A percentile compares a stretch with the other conserved stretches of the same genome.
These are phyloP conservation scores for Nitzschia sp. DNA, from an alignment of 108 stramenopile genomes.

Conservation along the genomic window DNA sequence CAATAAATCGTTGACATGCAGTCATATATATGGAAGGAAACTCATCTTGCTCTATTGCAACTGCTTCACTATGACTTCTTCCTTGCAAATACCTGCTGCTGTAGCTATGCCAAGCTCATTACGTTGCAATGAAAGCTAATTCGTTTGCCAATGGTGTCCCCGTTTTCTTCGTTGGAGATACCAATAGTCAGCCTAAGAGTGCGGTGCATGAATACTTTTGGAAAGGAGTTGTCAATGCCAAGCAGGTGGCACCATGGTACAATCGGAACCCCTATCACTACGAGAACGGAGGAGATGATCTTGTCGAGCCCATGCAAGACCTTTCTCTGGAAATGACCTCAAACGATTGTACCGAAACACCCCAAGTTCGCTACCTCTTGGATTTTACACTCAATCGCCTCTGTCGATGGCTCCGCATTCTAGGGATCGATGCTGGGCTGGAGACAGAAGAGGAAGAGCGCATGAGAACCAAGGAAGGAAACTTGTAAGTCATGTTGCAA, in stretches of 20 bases:
- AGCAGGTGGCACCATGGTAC: constrained; percentile 78
- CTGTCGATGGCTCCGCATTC: constrained; percentile 81
- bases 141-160: constrained; percentile 26
- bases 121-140: constrained; percentile 43
- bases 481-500: too few relatives aligned
- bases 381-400: constrained; percentile 76
- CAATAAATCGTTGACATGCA: neutral
- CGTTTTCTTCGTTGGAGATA: constrained; percentile 74
- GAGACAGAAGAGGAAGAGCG: constrained; percentile 85
- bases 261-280: constrained; percentile 15
- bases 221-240: constrained; percentile 62
- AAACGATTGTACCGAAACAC: neutral
- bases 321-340: neutral
- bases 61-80: too few relatives aligned
- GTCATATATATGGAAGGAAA: neutral
- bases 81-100: neutral
- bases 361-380: constrained; percentile 38
- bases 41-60: too few relatives aligned
- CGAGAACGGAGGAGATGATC: neutral
- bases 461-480: constrained; percentile 54
- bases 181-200: constrained; percentile 74
- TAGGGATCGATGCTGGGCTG: constrained; percentile 81
- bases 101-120: constrained; percentile 67
- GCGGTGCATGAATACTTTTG: constrained; percentile 68
- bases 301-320: neutral